Base-by-base conservation (phyloP, 73 alveolate species). In the Paramecium biaurelia region DNA sequence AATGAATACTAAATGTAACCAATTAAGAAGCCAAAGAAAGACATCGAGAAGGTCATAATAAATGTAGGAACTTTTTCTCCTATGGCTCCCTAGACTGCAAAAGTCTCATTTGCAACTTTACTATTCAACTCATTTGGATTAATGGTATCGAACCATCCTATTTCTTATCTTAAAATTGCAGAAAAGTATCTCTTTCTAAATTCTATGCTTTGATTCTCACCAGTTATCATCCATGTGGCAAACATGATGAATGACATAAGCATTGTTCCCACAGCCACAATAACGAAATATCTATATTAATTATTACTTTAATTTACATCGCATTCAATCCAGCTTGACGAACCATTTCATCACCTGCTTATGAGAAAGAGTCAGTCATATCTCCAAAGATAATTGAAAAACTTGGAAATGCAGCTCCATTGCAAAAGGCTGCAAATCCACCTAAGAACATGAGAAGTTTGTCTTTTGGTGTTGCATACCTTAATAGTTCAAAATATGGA, bases 131-230 rank as follows among this genome's bases (percentile, higher is more conserved):
- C 97, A 41, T 95, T 86, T 11, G 97, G 97, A 59, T 96, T 94
- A 8, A 47, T 85, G n/a, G 86, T 70, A 72, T 96, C 99, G 49
- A 93, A 96, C 98, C 98, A 96, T 35, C 93, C 96, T 7, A 96
- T 84, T 24, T 96, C 98, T 89, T 96, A 88, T 45, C 23, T 92
- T 56, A 96, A 76, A 38, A 96, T 85, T 11, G 98, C 94, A 34
- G 74, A 45, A 58, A 96, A 93, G 57, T 96, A 96, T 23, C 53
- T 70, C 37, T 92, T 59, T 93, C 96, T 96, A 58, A 89, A 94
- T 28, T 89, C 92, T 43, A 89, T 89, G 7, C 92, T 49, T 41
- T 89, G 67, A 32, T 85, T 89, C 57, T 89, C 94, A 2, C 94
- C 94, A 24, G 94, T 89, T 10, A 89, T 89, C 94, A 89, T 89